phyloP scores from a whole-genome alignment of 805 yeast species.

The Barnettozyma siamensis region DNA sequence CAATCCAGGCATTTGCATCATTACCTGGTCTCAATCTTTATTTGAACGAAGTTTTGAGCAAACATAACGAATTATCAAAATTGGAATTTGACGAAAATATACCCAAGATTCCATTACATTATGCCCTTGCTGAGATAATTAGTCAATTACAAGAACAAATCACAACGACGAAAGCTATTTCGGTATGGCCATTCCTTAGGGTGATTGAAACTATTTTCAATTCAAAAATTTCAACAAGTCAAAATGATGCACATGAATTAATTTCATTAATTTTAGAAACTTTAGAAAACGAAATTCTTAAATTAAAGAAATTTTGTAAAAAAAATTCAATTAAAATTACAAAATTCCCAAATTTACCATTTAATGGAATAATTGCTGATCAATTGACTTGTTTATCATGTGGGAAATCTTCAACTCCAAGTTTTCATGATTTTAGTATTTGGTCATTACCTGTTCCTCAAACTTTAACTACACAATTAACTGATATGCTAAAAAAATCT shows the following conservation, averaged over 20 bases:
- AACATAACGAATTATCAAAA: conserved; percentile 13
- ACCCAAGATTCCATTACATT: conserved; percentile 49
- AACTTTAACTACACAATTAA: conserved; percentile 38
- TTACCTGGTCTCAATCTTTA: conserved; percentile 55
- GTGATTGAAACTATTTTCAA: conserved; percentile 68
- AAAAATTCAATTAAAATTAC: conserved; percentile 10
- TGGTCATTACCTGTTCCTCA: conserved; percentile 72
- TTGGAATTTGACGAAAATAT: conserved; percentile 15
- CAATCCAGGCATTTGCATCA: conserved; percentile 72
- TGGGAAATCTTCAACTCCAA: conserved; percentile 51
- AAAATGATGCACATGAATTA: conserved; percentile 94
- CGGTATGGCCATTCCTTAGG: conserved; percentile 76
- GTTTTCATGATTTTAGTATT: conserved; percentile 57
- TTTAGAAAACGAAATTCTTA: conserved; percentile 56
- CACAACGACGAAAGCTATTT: conserved; percentile 44
- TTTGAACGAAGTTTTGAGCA: conserved; percentile 33
- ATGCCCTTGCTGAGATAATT: conserved; percentile 46
- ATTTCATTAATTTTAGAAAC: conserved; percentile 78
- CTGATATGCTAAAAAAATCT: conserved; percentile 47
- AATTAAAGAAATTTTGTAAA: conserved; percentile 31
- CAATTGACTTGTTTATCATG: conserved; percentile 70
- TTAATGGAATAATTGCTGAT: conserved; percentile 60
- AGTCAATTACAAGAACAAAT: conserved; percentile 59
- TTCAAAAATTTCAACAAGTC: conserved; percentile 70
- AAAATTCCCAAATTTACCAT: conserved; percentile 61